Base-by-base conservation (phyloP, 441 rosid genomes). In the Capsella rubella region DNA sequence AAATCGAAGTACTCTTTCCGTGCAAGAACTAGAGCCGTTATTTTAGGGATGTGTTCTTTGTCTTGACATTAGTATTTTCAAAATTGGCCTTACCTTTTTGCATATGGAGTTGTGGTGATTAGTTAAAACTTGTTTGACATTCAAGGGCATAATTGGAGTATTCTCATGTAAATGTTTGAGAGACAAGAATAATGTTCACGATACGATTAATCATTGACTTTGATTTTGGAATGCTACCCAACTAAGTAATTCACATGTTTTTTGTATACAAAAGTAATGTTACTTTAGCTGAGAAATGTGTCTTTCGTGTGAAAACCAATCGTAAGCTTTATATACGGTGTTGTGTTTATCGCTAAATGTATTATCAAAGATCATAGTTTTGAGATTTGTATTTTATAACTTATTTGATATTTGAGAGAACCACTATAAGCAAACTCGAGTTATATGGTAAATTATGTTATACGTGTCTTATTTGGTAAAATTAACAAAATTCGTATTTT, bases 1-100 rank as follows among this genome's bases (percentile, higher is more conserved):
- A 75, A 45, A 69, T 75, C 75, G 34, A 75, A 69, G 79, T 75
- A 75, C 75, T 46, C 79, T 62, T 66, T 54, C 79, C 75, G 79
- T 75, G 74, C 79, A 75, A 45, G 32, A 67, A 69, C 79, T 35
- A 61, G 75, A 69, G 70, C 79, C 79, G 75, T 46, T 46, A 54
- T 63, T 69, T 55, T 55, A 69, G 79, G 79, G 42, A 27, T 47
- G 56, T 76, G 79, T 69, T 69, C 15, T 69, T 69, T 62, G 74
- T 69, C 75, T 59, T 50, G 27, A 68, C 3, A 43, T 46, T 53
- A 32, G 16, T 45, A 1, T 69, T 54, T 16, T 52, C 28, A 43
- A 69, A 8, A 21, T 21, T 21, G 25, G 25, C 25, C 25, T 62
- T 0, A 11, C 74, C 64, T 54, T 28, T 54, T 53, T 43, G 16